Percentiles rank a stretch among this genome's conserved stretches.
phyloP scores from a whole-genome alignment of 2,329 filamentous ascomycete genomes.

The Thielaviopsis punctulata region DNA sequence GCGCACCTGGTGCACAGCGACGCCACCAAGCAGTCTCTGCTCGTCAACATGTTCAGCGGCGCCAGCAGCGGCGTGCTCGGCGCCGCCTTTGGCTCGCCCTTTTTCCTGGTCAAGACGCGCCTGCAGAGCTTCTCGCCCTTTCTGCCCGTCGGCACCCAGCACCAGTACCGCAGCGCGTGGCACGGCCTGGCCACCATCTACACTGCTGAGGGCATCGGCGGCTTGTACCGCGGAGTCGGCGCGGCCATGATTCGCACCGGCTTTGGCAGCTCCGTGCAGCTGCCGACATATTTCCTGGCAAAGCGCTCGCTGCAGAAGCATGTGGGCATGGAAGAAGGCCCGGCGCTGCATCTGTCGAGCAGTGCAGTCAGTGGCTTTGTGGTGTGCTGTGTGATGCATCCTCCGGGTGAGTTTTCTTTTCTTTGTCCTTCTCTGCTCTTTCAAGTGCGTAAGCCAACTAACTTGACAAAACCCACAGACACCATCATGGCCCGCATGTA shows the following conservation, averaged over 20 bases:
- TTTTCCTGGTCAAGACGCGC: slow-evolving; percentile 95
- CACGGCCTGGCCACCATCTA: slow-evolving; percentile 77
- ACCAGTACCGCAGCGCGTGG: slow-evolving; percentile 69
- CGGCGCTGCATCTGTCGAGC: slow-evolving; percentile 72
- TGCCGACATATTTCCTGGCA: slow-evolving; percentile 96
- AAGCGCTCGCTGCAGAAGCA: slow-evolving; percentile 73
- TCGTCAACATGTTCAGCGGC: slow-evolving; percentile 85
- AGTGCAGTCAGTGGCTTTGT: slow-evolving; percentile 86
- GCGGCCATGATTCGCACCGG: slow-evolving; percentile 93
- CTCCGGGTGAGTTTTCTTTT: slow-evolving; percentile 48
- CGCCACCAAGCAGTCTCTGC: slow-evolving; percentile 60
- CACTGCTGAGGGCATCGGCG: slow-evolving; percentile 54
- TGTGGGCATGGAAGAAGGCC: slow-evolving; percentile 77
- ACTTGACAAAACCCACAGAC: slow-evolving; percentile 28
- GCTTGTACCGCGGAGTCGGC: slow-evolving; percentile 76
- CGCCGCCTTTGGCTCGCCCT: slow-evolving; percentile 82
- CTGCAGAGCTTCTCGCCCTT: slow-evolving; percentile 88
- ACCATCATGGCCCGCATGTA: slow-evolving; percentile 98
- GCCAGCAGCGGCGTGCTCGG: slow-evolving; percentile 80
- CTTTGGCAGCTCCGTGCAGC: slow-evolving; percentile 86
- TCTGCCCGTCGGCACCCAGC: slow-evolving; percentile 90
- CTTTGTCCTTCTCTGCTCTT: background rate
- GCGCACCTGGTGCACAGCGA: slow-evolving; percentile 56
- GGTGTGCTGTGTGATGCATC: slow-evolving; percentile 96
- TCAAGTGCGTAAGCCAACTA: background rate